phyloP scores from a whole-genome alignment of 768 basidiomycete genomes.

The Tephrocybe rancida region DNA sequence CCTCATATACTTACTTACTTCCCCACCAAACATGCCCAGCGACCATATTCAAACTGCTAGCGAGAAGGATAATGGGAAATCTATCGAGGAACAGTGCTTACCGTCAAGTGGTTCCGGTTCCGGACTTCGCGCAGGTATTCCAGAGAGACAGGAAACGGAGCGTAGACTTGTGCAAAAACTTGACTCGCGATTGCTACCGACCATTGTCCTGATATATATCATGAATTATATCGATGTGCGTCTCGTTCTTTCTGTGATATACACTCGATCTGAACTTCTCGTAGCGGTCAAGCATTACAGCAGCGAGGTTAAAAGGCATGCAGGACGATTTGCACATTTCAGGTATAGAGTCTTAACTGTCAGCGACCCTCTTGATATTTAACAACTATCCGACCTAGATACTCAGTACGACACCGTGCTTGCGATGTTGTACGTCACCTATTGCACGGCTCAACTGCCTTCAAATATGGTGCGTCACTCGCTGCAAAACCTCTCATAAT shows the following conservation, averaged over 20 bases:
- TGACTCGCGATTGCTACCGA: constrained; percentile 45
- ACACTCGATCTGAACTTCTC: neutral
- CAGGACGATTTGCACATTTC: constrained; percentile 24
- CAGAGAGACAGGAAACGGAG: constrained; percentile 3
- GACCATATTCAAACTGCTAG: neutral
- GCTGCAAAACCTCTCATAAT: neutral
- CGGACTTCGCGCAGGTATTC: neutral
- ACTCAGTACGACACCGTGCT: constrained; percentile 57
- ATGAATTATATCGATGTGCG: constrained; percentile 53
- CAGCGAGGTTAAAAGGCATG: constrained; percentile 32
- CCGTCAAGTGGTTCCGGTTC: neutral
- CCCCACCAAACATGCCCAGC: neutral
- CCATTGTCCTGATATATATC: constrained; percentile 46
- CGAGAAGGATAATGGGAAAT: neutral
- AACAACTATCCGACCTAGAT: no score
- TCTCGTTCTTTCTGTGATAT: neutral
- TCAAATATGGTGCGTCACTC: constrained; percentile 57
- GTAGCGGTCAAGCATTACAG: constrained; percentile 25
- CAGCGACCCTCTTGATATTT: neutral
- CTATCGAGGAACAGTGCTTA: neutral
- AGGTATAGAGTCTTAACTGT: neutral
- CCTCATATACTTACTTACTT: no score
- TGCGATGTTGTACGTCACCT: constrained; percentile 56
- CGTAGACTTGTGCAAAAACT: constrained; percentile 40
- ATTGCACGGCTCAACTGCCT: constrained; percentile 65